Percentiles rank a stretch among this genome's conserved stretches.
Evolutionary conservation across 2,329 filamentous ascomycete genomes (phyloP).

Genomic region (Xylariaceae sp.): DNA sequence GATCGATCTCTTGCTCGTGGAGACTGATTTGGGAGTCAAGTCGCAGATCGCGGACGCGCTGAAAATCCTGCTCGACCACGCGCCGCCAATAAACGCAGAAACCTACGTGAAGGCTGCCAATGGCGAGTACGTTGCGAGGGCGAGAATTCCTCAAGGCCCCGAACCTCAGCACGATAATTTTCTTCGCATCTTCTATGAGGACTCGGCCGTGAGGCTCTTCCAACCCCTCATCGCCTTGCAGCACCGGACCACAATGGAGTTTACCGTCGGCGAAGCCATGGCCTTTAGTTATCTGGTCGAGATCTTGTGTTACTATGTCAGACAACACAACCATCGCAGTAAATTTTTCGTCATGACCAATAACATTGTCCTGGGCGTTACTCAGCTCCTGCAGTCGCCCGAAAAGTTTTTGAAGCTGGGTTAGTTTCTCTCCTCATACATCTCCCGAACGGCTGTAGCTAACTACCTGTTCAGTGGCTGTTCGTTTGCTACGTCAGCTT

Average conservation of each 20-base stretch:
- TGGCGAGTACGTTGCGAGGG: slow-evolving; percentile 61
- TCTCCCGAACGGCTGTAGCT: slow-evolving; percentile 3
- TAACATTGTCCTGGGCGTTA: slow-evolving; percentile 70
- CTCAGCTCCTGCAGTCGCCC: slow-evolving; percentile 72
- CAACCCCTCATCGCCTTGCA: slow-evolving; percentile 79
- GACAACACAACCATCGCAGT: slow-evolving; percentile 79
- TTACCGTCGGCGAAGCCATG: slow-evolving; percentile 80
- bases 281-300: slow-evolving; percentile 89
- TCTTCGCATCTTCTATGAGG: slow-evolving; percentile 82
- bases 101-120: slow-evolving; percentile 56
- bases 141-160: slow-evolving; percentile 38
- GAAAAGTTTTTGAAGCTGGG: slow-evolving; percentile 92
- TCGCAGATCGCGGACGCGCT: slow-evolving; percentile 93
- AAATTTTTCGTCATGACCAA: slow-evolving; percentile 83
- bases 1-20: slow-evolving; percentile 84
- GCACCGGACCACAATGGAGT: slow-evolving; percentile 59
- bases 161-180: slow-evolving; percentile 80
- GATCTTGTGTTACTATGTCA: slow-evolving; percentile 87
- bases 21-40: slow-evolving; percentile 90
- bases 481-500: slow-evolving; percentile 90
- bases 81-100: slow-evolving; percentile 45
- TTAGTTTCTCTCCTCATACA: slow-evolving; percentile 38
- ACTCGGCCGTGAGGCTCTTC: slow-evolving; percentile 79
- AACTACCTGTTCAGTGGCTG: slow-evolving; percentile 53
- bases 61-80: slow-evolving; percentile 84